Conservation (phyloP, 1,139 yeast species). For the Trichomonascaceae sp. region DNA sequence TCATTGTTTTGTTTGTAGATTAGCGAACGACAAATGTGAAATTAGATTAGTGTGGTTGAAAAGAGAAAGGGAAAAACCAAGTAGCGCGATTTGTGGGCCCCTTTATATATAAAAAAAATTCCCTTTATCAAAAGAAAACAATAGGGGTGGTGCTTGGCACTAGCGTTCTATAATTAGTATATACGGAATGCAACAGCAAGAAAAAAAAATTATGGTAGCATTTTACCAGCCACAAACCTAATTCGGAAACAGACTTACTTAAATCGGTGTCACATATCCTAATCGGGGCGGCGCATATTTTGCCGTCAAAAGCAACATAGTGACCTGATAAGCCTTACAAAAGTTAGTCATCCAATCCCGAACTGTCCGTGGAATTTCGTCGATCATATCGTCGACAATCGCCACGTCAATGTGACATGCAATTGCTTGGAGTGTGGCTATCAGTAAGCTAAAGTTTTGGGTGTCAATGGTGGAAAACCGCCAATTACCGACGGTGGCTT, state of each 20-base stretch:
- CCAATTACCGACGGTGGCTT: not conserved
- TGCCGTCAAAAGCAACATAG: not conserved
- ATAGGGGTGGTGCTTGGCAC: not conserved
- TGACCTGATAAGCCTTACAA: not conserved
- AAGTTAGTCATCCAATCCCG: not conserved
- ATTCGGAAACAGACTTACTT: not conserved
- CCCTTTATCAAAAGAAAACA: not conserved
- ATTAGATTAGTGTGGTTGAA: constrained; percentile 6
- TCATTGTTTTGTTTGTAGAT: constrained; percentile 22
- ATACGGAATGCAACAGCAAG: not conserved
- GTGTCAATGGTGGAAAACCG: not conserved
- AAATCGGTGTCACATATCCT: not conserved
- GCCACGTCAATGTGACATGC: not conserved
- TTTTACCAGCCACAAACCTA: not conserved
- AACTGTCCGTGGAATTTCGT: not conserved
- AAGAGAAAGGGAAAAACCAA: constrained; percentile 11
- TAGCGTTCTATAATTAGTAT: not conserved
- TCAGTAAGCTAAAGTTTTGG: not conserved
- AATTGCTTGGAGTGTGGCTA: not conserved
- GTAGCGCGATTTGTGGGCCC: constrained; percentile 8
- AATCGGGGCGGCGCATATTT: not conserved
- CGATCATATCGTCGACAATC: not conserved
- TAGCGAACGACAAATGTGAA: constrained; percentile 18
- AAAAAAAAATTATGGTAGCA: not conserved
- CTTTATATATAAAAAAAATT: constrained; percentile 13